phyloP scores from a whole-genome alignment of 306 rosid genomes.

The Castanea mollissima region DNA sequence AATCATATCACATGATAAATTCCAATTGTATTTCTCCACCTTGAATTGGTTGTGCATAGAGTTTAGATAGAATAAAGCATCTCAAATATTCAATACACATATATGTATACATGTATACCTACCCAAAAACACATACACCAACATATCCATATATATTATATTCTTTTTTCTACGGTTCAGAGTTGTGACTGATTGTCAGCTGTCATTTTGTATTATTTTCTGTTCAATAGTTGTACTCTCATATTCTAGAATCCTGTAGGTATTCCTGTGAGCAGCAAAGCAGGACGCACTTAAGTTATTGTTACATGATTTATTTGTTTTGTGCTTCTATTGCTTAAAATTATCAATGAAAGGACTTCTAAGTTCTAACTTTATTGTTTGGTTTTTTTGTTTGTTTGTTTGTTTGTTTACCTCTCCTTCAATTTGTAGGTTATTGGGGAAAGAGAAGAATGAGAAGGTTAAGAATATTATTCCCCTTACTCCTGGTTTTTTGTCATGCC shows the following conservation, averaged over 20 bases:
- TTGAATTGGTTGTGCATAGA: no score
- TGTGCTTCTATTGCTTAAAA: background rate
- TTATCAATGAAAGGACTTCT: background rate
- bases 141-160: no score
- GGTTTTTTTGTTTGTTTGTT: background rate
- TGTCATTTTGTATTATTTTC: background rate
- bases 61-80: no score
- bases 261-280: background rate
- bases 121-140: no score
- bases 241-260: background rate
- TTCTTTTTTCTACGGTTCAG: no score
- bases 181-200: background rate
- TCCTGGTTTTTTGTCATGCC: conserved; percentile 89
- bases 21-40: no score
- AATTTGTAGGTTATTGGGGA: conserved; percentile 50
- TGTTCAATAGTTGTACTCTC: background rate
- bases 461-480: conserved; percentile 58
- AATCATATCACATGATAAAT: no score
- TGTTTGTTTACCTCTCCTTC: conserved; percentile 21
- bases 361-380: background rate
- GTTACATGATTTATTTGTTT: background rate
- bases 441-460: conserved; percentile 50
- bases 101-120: no score
- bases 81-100: no score
- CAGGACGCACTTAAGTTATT: background rate